Conservation (phyloP, 805 yeast species). For the Starmerella potacharoeniae region DNA sequence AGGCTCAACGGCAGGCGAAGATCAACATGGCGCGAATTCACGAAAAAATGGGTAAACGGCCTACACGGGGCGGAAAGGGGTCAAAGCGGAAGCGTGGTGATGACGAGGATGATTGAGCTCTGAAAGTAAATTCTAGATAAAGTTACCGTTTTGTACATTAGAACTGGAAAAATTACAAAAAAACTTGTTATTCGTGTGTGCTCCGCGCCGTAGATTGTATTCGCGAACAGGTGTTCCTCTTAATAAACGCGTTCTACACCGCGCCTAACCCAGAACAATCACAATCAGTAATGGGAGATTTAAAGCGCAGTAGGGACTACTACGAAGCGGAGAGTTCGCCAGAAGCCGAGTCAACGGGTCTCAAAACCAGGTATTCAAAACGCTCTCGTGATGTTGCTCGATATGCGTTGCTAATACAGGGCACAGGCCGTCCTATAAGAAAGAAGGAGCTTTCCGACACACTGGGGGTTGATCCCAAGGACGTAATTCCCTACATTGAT, state of each 20-base stretch:
- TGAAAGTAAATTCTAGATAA: not conserved
- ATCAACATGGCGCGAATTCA: conserved; percentile 63
- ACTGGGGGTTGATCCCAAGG: not conserved
- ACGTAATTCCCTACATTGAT: not conserved
- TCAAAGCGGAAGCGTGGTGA: conserved; percentile 36
- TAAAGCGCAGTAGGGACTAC: not conserved
- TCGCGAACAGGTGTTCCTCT: not conserved
- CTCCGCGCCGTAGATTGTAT: too few species aligned
- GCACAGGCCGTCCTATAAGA: not conserved
- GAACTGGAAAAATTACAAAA: too few species aligned
- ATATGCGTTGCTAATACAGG: not conserved
- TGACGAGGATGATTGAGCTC: conserved; percentile 33
- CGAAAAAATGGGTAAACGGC: conserved; percentile 31
- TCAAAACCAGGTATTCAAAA: not conserved
- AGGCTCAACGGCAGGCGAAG: conserved; percentile 83
- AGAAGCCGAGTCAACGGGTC: not conserved
- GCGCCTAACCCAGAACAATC: not conserved
- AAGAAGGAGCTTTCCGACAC: conserved; percentile 1
- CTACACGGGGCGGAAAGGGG: conserved; percentile 26
- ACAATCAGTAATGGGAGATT: not conserved
- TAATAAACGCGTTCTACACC: not conserved
- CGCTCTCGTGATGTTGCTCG: conserved; percentile 6
- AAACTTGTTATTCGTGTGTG: too few species aligned
- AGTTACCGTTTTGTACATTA: too few species aligned
- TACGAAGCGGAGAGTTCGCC: not conserved